These are phyloP conservation scores for Coniosporium apollinis DNA, from an alignment of 495 filamentous ascomycete genomes.

Conservation along the genomic window DNA sequence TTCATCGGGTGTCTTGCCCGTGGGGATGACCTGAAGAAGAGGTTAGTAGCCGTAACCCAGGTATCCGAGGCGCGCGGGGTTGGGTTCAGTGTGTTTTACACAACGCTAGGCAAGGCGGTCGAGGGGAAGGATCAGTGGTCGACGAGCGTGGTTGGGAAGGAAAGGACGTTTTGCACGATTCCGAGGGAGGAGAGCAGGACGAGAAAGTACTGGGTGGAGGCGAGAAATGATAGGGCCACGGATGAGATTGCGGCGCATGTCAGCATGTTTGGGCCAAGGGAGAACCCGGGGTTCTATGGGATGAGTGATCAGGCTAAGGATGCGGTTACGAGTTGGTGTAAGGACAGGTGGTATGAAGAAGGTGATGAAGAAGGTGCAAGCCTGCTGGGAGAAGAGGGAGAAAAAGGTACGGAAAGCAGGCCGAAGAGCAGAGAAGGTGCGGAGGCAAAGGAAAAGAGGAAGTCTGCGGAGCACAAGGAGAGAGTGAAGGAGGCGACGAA, in stretches of 20 bases:
- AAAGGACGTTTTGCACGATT: conserved; percentile 72
- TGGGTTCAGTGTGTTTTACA: conserved; percentile 69
- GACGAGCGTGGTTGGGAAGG: conserved; percentile 34
- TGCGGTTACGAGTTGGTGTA: conserved; percentile 40
- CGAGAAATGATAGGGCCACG: conserved; percentile 56
- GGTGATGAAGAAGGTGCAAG: not conserved
- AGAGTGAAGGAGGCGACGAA: too few relatives aligned
- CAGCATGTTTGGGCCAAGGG: conserved; percentile 67
- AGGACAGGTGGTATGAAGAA: conserved; percentile 31
- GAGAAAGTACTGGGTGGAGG: conserved; percentile 39
- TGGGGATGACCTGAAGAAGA: conserved; percentile 52
- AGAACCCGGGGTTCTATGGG: conserved; percentile 62
- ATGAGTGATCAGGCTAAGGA: conserved; percentile 51
- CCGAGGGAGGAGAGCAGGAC: conserved; percentile 37
- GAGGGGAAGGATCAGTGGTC: conserved; percentile 22
- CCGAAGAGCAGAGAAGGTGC: too few relatives aligned
- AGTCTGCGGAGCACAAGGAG: too few relatives aligned
- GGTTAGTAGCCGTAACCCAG: conserved; percentile 41
- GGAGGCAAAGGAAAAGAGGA: too few relatives aligned
- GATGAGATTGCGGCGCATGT: conserved; percentile 78
- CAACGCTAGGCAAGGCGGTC: conserved; percentile 49
- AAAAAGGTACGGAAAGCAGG: too few relatives aligned
- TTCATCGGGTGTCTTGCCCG: conserved; percentile 81
- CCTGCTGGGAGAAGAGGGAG: too few relatives aligned
- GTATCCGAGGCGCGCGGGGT: conserved; percentile 39